phyloP scores from a whole-genome alignment of 2,329 filamentous ascomycete genomes.

The Fusarium euwallaceae region DNA sequence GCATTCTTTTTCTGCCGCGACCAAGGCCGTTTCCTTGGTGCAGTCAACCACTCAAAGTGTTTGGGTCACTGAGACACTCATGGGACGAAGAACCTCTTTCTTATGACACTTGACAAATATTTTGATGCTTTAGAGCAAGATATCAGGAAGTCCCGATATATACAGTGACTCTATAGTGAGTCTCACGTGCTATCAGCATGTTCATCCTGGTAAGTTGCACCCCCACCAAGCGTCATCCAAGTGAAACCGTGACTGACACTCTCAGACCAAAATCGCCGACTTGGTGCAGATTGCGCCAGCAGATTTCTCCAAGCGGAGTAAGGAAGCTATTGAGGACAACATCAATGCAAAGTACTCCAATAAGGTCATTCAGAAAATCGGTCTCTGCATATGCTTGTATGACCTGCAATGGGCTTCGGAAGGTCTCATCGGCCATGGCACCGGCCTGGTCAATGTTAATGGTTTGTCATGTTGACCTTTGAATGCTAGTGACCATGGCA shows the following conservation, averaged over 20 bases:
- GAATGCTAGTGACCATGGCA: background rate
- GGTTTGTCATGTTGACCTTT: constrained; percentile 63
- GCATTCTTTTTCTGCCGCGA: constrained; percentile 44
- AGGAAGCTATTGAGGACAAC: constrained; percentile 91
- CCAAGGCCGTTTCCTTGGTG: constrained; percentile 18
- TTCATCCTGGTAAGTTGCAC: constrained; percentile 62
- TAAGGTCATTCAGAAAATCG: constrained; percentile 91
- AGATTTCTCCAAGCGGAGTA: constrained; percentile 87
- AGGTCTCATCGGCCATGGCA: constrained; percentile 92
- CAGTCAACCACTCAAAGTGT: constrained; percentile 13
- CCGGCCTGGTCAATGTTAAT: constrained; percentile 93
- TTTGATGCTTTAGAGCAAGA: background rate
- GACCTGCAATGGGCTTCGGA: constrained; percentile 92
- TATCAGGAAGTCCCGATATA: background rate
- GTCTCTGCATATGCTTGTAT: constrained; percentile 93
- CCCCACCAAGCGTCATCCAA: constrained; percentile 19
- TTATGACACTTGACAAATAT: constrained; percentile 1
- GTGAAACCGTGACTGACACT: constrained; percentile 28
- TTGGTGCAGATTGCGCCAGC: constrained; percentile 92
- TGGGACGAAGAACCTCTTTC: constrained; percentile 4
- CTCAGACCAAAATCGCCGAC: constrained; percentile 91
- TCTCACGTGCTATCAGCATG: constrained; percentile 51
- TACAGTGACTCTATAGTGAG: background rate
- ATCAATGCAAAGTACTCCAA: constrained; percentile 98
- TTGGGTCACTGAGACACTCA: background rate